phyloP scores from a whole-genome alignment of 805 yeast species.

The Lipomyces kockii region DNA sequence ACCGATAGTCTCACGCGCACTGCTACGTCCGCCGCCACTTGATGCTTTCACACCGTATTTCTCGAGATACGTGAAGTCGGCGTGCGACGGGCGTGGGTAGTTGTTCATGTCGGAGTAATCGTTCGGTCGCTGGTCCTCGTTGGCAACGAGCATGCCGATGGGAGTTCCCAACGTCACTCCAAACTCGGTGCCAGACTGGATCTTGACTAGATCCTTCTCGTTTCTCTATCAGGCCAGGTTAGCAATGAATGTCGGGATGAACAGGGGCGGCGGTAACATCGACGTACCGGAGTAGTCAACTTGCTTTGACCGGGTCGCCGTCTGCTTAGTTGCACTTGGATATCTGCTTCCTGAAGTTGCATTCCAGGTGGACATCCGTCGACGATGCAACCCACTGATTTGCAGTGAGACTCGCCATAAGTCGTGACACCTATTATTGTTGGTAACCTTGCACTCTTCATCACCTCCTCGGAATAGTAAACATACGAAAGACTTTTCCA shows the following conservation, averaged over 20 bases:
- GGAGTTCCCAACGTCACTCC: slow-evolving; percentile 95
- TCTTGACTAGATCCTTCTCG: slow-evolving; percentile 89
- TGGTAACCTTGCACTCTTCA: not conserved
- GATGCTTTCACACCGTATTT: slow-evolving; percentile 94
- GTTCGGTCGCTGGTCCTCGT: slow-evolving; percentile 96
- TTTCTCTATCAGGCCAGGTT: slow-evolving; percentile 53
- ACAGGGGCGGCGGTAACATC: not conserved
- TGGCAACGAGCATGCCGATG: slow-evolving; percentile 87
- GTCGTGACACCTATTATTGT: slow-evolving; percentile 70
- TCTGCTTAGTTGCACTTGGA: slow-evolving; percentile 94
- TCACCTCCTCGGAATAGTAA: not conserved
- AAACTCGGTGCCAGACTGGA: slow-evolving; percentile 92
- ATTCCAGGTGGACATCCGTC: slow-evolving; percentile 98
- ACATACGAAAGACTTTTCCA: slow-evolving; percentile 57
- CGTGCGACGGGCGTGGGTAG: slow-evolving; percentile 97
- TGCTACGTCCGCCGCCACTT: slow-evolving; percentile 96
- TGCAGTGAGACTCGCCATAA: slow-evolving; percentile 97
- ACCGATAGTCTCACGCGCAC: slow-evolving; percentile 98
- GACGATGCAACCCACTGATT: slow-evolving; percentile 95
- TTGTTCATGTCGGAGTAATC: slow-evolving; percentile 95
- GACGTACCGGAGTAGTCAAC: slow-evolving; percentile 74
- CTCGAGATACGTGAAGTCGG: slow-evolving; percentile 88
- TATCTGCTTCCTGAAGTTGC: slow-evolving; percentile 78
- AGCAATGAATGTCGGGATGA: not conserved
- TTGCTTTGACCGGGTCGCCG: slow-evolving; percentile 98